phyloP scores from a whole-genome alignment of 2,329 filamentous ascomycete genomes.

The Mollisia scopiformis region DNA sequence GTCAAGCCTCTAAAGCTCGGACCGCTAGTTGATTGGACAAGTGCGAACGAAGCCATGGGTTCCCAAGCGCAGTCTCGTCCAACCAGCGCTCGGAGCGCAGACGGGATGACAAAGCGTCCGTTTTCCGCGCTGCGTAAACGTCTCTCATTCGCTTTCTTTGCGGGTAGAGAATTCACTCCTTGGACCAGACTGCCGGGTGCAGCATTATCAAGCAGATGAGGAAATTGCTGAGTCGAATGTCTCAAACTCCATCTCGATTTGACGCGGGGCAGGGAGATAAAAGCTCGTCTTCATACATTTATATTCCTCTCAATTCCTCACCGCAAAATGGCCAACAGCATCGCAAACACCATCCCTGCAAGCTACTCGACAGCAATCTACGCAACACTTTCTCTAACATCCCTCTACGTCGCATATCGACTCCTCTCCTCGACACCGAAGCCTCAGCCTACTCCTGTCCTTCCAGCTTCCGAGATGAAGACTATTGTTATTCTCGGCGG shows the following conservation, averaged over 20 bases:
- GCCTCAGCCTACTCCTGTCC: not conserved
- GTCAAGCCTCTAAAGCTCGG: too few species aligned
- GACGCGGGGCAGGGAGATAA: not conserved
- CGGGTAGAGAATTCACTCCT: not conserved
- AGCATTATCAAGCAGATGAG: not conserved
- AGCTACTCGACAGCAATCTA: not conserved
- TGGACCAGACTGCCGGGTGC: not conserved
- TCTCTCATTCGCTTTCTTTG: not conserved
- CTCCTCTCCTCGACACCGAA: not conserved
- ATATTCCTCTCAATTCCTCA: not conserved
- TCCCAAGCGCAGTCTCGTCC: not conserved
- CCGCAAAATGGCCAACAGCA: not conserved
- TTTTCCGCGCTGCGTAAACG: too few species aligned
- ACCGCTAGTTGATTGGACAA: too few species aligned
- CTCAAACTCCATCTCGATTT: not conserved
- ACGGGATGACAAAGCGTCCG: too few species aligned
- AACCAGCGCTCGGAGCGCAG: not conserved
- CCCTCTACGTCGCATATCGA: not conserved
- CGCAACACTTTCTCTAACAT: not conserved
- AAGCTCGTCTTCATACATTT: not conserved
- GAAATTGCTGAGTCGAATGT: not conserved
- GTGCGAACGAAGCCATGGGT: too few species aligned
- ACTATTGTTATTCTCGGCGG: conserved; percentile 38
- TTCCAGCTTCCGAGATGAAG: conserved; percentile 25
- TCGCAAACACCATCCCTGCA: not conserved